phyloP scores from a whole-genome alignment of 139 green algal species.

The Picochlorum sp. region DNA sequence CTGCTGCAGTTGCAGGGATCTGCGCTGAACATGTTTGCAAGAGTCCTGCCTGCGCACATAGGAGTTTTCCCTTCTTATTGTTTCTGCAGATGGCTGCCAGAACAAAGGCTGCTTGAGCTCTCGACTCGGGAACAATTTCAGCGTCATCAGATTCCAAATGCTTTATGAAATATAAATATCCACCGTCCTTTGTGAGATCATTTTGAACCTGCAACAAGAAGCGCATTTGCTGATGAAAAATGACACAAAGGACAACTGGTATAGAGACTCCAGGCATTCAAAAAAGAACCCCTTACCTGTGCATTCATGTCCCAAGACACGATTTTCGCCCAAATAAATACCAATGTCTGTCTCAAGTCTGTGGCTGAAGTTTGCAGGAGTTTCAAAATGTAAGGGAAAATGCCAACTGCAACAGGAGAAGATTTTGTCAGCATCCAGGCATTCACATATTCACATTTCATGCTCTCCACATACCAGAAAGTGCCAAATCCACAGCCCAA shows the following conservation, averaged over 20 bases:
- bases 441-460: constrained; percentile 4
- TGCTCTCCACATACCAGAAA: constrained; percentile 33
- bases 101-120: constrained; percentile 84
- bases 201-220: constrained; percentile 33
- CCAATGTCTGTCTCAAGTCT: constrained; percentile 86
- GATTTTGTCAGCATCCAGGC: neutral
- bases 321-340: constrained; percentile 99
- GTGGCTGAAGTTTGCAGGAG: constrained; percentile 92
- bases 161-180: constrained; percentile 94
- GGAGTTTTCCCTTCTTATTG: constrained; percentile 48
- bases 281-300: constrained; percentile 42
- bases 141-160: constrained; percentile 69
- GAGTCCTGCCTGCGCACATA: constrained; percentile 34
- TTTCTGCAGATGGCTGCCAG: constrained; percentile 81
- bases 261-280: no score
- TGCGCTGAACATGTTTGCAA: constrained; percentile 23
- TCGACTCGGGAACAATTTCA: constrained; percentile 21
- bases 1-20: constrained; percentile 13
- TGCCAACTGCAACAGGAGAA: constrained; percentile 62
- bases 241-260: neutral
- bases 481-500: constrained; percentile 94
- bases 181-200: constrained; percentile 92
- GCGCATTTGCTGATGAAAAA: neutral
- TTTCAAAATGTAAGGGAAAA: constrained; percentile 99
- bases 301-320: constrained; percentile 82